Percentiles rank a stretch among this genome's conserved stretches.
Conservation (phyloP, 164 flowering plant genomes). For the Buxus sempervirens region DNA sequence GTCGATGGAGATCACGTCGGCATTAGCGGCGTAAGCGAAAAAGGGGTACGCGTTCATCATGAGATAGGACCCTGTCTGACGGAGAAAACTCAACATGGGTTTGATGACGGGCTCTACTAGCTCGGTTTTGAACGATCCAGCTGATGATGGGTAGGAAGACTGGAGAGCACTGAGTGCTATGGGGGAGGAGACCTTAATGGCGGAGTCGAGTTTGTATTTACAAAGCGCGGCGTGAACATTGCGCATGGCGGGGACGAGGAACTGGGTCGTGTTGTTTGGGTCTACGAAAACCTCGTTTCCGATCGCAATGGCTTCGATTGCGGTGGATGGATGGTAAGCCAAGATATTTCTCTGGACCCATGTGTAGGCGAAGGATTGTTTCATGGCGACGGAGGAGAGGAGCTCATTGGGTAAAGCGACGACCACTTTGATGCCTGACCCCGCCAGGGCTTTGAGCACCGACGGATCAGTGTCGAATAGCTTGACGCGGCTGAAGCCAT, state of each 20-base stretch:
- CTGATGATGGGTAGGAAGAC: constrained; percentile 73
- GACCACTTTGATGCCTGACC: constrained; percentile 51
- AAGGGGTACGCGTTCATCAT: constrained; percentile 93
- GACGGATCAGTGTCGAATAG: constrained; percentile 75
- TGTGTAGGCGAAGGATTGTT: constrained; percentile 47
- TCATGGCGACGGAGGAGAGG: constrained; percentile 52
- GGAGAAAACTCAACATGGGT: constrained; percentile 68
- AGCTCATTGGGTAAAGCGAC: constrained; percentile 82
- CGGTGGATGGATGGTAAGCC: constrained; percentile 58
- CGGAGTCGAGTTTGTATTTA: constrained; percentile 29
- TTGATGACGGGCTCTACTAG: constrained; percentile 54
- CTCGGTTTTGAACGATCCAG: constrained; percentile 68
- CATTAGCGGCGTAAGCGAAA: constrained; percentile 67
- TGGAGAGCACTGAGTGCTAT: constrained; percentile 65
- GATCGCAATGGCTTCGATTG: constrained; percentile 73
- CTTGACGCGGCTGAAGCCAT: constrained; percentile 57
- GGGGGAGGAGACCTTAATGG: constrained; percentile 75
- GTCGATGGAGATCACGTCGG: constrained; percentile 61
- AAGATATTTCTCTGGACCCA: constrained; percentile 67
- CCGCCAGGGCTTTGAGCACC: constrained; percentile 63
- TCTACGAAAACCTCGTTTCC: constrained; percentile 92
- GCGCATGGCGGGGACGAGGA: constrained; percentile 75
- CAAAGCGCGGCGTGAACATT: constrained; percentile 57
- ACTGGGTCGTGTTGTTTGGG: constrained; percentile 52
- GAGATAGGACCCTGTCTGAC: constrained; percentile 54